Percentiles rank a stretch among this genome's conserved stretches.
phyloP scores from a whole-genome alignment of 495 filamentous ascomycete genomes.

The Amphirosellinia nigrospora region DNA sequence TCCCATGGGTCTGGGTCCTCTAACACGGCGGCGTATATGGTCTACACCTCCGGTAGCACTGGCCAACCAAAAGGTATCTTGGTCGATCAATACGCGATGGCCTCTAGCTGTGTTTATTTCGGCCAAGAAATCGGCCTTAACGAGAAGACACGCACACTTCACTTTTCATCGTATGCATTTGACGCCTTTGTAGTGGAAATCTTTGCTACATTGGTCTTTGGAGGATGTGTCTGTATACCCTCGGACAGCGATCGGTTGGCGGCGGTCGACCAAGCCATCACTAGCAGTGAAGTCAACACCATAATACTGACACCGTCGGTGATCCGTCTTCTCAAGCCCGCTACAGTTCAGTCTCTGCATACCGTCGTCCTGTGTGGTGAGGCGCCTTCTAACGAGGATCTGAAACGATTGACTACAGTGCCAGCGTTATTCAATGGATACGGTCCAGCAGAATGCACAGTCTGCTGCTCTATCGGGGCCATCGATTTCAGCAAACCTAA shows the following conservation, averaged over 20 bases:
- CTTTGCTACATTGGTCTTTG: not conserved
- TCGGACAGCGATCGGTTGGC: not conserved
- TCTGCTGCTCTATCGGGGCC: not conserved
- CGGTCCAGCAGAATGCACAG: constrained; percentile 48
- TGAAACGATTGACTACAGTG: not conserved
- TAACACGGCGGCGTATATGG: not conserved
- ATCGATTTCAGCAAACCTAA: not conserved
- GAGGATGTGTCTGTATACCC: not conserved
- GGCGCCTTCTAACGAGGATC: not conserved
- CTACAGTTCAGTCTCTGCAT: not conserved
- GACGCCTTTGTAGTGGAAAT: constrained; percentile 44
- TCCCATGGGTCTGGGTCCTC: not conserved
- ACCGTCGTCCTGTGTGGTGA: not conserved
- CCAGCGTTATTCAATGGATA: constrained; percentile 54
- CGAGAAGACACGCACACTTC: constrained; percentile 47
- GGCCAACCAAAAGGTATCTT: constrained; percentile 53
- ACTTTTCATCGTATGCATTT: constrained; percentile 67
- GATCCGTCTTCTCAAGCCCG: not conserved
- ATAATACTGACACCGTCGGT: not conserved
- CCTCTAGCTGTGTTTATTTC: not conserved
- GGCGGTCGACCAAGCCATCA: not conserved
- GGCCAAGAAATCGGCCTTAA: not conserved
- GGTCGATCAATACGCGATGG: constrained; percentile 34
- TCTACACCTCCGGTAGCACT: constrained; percentile 52
- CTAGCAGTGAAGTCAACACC: not conserved